These are phyloP conservation scores for Solanum chacoense DNA, from an alignment of 305 asterid species.

Conservation along the genomic window DNA sequence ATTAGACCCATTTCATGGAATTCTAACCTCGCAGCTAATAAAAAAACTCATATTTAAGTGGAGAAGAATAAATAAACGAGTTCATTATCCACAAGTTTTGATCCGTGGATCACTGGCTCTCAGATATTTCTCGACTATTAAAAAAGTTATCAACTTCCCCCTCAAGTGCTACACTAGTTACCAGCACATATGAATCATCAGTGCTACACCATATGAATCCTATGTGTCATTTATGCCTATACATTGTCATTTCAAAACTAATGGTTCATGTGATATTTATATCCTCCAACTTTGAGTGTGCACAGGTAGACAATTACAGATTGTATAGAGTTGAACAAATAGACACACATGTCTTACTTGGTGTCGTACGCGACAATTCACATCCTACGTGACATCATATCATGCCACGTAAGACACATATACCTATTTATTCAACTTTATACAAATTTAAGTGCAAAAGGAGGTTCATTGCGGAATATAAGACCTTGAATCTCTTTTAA, in stretches of 20 bases:
- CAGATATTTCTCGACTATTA: not conserved
- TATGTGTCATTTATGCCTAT: not conserved
- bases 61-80: not conserved
- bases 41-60: not conserved
- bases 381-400: not conserved
- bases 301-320: not conserved
- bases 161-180: not conserved
- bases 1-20: not conserved
- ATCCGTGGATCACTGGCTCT: not conserved
- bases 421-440: too few relatives aligned
- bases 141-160: not conserved
- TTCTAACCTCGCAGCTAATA: not conserved
- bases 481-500: not conserved
- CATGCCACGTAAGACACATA: not conserved
- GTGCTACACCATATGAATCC: not conserved
- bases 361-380: not conserved
- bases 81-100: not conserved
- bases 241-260: not conserved
- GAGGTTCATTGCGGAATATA: not conserved
- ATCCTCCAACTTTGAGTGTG: not conserved
- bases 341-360: not conserved
- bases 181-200: not conserved
- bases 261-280: not conserved
- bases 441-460: not conserved
- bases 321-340: not conserved